These are phyloP conservation scores for Trichophyton schoenleinii DNA, from an alignment of 2,329 filamentous ascomycete species.

Conservation along the genomic window DNA sequence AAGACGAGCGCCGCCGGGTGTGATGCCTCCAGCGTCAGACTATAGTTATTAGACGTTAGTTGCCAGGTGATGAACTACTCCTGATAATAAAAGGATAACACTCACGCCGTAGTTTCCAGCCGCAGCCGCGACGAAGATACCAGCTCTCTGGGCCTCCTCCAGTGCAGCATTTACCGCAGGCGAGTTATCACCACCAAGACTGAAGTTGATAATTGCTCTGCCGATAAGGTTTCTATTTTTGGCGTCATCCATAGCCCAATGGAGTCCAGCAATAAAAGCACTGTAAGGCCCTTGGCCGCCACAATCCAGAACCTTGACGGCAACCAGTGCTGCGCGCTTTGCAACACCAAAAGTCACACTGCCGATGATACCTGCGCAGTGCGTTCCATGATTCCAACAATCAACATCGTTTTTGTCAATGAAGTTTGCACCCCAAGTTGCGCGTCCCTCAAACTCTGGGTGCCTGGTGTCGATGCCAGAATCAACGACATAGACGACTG, in stretches of 20 bases:
- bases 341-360: slow-evolving; percentile 26
- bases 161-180: slow-evolving; percentile 29
- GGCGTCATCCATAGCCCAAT: slow-evolving; percentile 26
- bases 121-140: slow-evolving; percentile 30
- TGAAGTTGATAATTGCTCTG: slow-evolving; percentile 26
- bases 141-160: slow-evolving; percentile 23
- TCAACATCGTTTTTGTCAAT: slow-evolving; percentile 14
- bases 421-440: slow-evolving; percentile 24
- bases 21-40: slow-evolving; percentile 22
- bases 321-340: slow-evolving; percentile 28
- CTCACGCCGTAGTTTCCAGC: slow-evolving; percentile 28
- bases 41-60: slow-evolving; percentile 7
- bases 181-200: slow-evolving; percentile 25
- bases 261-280: slow-evolving; percentile 39
- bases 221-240: slow-evolving; percentile 18
- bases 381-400: slow-evolving; percentile 28
- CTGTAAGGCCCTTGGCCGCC: slow-evolving; percentile 34
- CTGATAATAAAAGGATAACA: neutral
- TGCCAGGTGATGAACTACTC: neutral
- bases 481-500: slow-evolving; percentile 28
- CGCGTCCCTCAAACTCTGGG: slow-evolving; percentile 27
- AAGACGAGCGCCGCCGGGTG: slow-evolving; percentile 26
- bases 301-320: slow-evolving; percentile 40
- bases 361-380: slow-evolving; percentile 28
- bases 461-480: slow-evolving; percentile 26